A percentile compares a stretch with the other conserved stretches of the same genome.
phyloP scores from a whole-genome alignment of 208 protist species.

The Leishmania guyanensis region DNA sequence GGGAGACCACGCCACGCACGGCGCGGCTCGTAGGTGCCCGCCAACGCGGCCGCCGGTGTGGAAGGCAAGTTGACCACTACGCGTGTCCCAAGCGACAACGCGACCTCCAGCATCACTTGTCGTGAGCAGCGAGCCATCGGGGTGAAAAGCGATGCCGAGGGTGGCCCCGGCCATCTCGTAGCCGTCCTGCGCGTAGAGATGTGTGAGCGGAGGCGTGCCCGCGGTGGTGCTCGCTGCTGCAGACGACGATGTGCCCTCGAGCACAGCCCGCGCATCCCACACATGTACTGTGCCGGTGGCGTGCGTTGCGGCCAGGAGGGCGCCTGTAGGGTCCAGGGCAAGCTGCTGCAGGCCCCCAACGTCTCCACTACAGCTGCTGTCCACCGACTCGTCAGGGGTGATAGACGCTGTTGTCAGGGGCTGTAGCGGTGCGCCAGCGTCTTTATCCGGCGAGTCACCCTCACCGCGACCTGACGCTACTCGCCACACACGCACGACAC shows the following conservation, averaged over 20 bases:
- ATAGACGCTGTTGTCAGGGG: slow-evolving; percentile 14
- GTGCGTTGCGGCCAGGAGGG: slow-evolving; percentile 64
- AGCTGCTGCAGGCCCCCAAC: slow-evolving; percentile 33
- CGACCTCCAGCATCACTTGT: slow-evolving; percentile 72
- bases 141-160: slow-evolving; percentile 70
- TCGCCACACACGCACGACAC: slow-evolving; percentile 56
- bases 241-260: slow-evolving; percentile 10
- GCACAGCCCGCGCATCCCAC: slow-evolving; percentile 54
- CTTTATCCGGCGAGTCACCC: not conserved
- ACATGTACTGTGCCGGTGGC: slow-evolving; percentile 54
- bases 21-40: slow-evolving; percentile 59
- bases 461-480: not conserved
- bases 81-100: slow-evolving; percentile 74
- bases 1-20: slow-evolving; percentile 79
- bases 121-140: slow-evolving; percentile 72
- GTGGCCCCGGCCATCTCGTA: slow-evolving; percentile 52
- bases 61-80: slow-evolving; percentile 64
- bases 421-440: slow-evolving; percentile 6
- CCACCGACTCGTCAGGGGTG: not conserved
- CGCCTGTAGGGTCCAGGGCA: slow-evolving; percentile 71
- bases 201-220: slow-evolving; percentile 10
- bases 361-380: slow-evolving; percentile 26
- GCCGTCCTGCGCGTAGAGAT: slow-evolving; percentile 67
- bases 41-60: slow-evolving; percentile 52
- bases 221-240: not conserved